phyloP scores from a whole-genome alignment of 2,329 filamentous ascomycete genomes.

The Trichoderma sp. region DNA sequence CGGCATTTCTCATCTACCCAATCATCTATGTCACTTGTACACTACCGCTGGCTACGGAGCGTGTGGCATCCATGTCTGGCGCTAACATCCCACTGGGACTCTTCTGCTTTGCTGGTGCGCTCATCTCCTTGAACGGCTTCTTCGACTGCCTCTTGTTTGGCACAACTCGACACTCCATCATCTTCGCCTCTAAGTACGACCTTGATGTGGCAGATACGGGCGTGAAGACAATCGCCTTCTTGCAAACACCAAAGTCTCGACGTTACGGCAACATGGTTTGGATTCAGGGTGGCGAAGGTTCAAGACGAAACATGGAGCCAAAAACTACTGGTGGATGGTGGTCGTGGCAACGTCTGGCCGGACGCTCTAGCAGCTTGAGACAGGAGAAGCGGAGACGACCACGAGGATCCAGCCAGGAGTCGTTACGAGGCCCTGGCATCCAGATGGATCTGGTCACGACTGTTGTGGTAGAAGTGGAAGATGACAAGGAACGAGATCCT shows the following conservation, averaged over 20 bases:
- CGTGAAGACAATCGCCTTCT: conserved; percentile 51
- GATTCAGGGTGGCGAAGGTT: conserved; percentile 32
- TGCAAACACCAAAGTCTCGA: conserved; percentile 40
- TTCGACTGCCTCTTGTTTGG: conserved; percentile 55
- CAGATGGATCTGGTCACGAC: conserved; percentile 46
- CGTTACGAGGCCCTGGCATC: conserved; percentile 39
- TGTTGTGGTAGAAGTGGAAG: conserved; percentile 41
- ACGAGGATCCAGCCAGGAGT: conserved; percentile 33
- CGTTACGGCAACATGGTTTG: conserved; percentile 44
- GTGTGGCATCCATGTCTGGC: conserved; percentile 62
- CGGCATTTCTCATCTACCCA: conserved; percentile 64
- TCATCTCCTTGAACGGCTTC: conserved; percentile 57
- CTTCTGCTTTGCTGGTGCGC: conserved; percentile 58
- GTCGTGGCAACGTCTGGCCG: conserved; percentile 26
- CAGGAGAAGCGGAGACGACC: conserved; percentile 19
- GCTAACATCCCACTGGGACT: conserved; percentile 49
- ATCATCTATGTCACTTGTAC: conserved; percentile 69
- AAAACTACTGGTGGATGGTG: conserved; percentile 30
- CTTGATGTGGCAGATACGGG: conserved; percentile 47
- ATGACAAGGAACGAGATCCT: conserved; percentile 28
- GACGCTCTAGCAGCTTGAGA: conserved; percentile 16
- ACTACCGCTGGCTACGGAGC: conserved; percentile 61
- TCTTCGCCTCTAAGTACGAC: conserved; percentile 42
- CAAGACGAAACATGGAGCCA: conserved; percentile 6
- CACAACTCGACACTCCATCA: conserved; percentile 51